A percentile compares a stretch with the other conserved stretches of the same genome.
phyloP scores from a whole-genome alignment of 164 flowering plant genomes.

The Vitis vinifera region DNA sequence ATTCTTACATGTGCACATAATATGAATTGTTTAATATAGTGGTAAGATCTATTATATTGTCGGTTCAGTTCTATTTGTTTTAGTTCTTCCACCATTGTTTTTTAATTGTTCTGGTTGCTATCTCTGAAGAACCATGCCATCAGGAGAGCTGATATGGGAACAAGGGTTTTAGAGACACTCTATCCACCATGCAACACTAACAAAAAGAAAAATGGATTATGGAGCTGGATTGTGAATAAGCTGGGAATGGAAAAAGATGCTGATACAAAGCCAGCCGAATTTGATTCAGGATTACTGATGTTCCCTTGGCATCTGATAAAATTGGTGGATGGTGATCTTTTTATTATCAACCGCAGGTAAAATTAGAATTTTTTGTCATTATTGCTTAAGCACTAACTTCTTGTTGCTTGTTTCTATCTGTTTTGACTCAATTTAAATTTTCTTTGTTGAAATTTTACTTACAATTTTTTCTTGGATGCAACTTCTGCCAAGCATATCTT shows the following conservation, averaged over 20 bases:
- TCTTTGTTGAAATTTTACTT: neutral
- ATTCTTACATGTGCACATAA: no score
- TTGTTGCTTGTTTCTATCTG: neutral
- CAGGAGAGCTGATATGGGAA: slow-evolving; percentile 80
- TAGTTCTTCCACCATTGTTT: neutral
- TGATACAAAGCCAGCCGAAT: slow-evolving; percentile 33
- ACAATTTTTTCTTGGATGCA: no score
- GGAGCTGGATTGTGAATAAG: slow-evolving; percentile 71
- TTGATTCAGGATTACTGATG: slow-evolving; percentile 38
- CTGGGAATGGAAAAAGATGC: slow-evolving; percentile 46
- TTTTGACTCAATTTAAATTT: neutral
- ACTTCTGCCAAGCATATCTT: no score
- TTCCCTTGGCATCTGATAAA: slow-evolving; percentile 90
- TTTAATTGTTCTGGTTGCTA: slow-evolving; percentile 10
- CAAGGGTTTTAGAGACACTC: slow-evolving; percentile 71
- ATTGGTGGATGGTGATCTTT: slow-evolving; percentile 37
- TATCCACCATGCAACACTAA: slow-evolving; percentile 38
- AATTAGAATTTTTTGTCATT: slow-evolving; percentile 1
- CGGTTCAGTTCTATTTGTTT: neutral
- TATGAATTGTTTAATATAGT: no score
- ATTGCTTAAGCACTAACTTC: neutral
- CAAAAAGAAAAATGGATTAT: slow-evolving; percentile 42
- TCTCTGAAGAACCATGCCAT: slow-evolving; percentile 82
- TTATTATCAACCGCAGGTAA: slow-evolving; percentile 70
- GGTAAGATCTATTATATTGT: no score